phyloP scores from a whole-genome alignment of 1,284 basidiomycete species.

The Cryptococcus sp. region DNA sequence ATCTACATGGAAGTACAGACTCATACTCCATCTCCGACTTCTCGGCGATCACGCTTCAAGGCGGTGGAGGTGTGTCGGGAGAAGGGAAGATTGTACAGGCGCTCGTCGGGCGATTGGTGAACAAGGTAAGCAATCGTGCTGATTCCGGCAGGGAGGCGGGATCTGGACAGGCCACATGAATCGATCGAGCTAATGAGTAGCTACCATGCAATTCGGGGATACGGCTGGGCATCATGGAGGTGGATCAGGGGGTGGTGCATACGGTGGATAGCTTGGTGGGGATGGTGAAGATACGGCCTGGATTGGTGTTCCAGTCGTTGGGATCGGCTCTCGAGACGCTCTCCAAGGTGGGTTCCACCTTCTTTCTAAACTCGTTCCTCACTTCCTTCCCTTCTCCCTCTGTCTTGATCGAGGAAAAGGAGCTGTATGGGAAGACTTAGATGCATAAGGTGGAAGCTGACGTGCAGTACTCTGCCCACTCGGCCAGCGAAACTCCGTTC shows the following conservation, averaged over 20 bases:
- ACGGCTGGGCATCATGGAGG: conserved; percentile 64
- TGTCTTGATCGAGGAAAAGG: no score
- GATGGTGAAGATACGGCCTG: conserved; percentile 65
- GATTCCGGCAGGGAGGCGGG: no score
- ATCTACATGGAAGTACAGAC: background rate
- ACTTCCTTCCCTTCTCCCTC: no score
- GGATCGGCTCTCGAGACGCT: conserved; percentile 68
- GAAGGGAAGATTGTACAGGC: conserved; percentile 36
- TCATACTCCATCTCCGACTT: background rate
- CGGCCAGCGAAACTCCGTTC: conserved; percentile 52
- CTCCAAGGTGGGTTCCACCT: conserved; percentile 61
- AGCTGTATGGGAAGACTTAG: no score
- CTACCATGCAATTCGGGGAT: conserved; percentile 79
- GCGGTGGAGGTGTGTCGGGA: conserved; percentile 6
- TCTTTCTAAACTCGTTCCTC: no score
- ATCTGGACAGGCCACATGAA: background rate
- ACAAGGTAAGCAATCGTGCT: no score
- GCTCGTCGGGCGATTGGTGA: conserved; percentile 35
- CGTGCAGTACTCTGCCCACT: conserved; percentile 38
- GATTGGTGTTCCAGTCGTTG: conserved; percentile 72
- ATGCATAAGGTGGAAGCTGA: no score
- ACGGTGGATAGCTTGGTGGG: conserved; percentile 72
- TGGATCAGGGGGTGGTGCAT: conserved; percentile 64
- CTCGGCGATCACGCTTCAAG: background rate
- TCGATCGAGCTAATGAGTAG: conserved; percentile 48